Percentiles rank a stretch among this genome's conserved stretches.
Conservation (phyloP, 2,329 filamentous ascomycete genomes). For the Samsoniella hepiali region DNA sequence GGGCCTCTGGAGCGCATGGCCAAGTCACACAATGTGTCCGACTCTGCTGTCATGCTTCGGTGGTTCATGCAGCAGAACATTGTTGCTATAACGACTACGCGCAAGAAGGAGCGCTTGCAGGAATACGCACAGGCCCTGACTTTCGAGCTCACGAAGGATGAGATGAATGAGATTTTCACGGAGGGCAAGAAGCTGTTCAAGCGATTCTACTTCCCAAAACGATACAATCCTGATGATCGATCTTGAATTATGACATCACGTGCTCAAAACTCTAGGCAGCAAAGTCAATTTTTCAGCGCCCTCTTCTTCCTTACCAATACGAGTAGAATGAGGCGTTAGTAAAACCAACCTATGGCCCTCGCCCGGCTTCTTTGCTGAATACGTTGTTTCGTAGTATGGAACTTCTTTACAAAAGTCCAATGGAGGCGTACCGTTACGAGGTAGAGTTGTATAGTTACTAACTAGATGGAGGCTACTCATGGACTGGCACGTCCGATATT, state of each 20-base stretch:
- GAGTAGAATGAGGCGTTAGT: too few relatives aligned
- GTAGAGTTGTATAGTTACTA: too few relatives aligned
- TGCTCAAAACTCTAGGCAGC: not conserved
- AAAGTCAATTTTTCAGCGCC: not conserved
- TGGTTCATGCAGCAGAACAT: slow-evolving; percentile 12
- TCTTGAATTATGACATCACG: too few relatives aligned
- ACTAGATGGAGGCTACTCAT: too few relatives aligned
- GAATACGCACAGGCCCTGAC: slow-evolving; percentile 9
- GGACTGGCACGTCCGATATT: too few relatives aligned
- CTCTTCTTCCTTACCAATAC: too few relatives aligned
- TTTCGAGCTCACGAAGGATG: slow-evolving; percentile 4
- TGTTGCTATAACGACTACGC: slow-evolving; percentile 9
- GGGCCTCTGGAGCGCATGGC: slow-evolving; percentile 2
- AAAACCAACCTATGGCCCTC: too few relatives aligned
- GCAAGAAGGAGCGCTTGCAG: slow-evolving; percentile 8
- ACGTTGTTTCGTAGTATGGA: too few relatives aligned
- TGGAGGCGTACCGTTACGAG: too few relatives aligned
- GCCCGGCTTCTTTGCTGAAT: too few relatives aligned
- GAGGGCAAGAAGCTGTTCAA: slow-evolving; percentile 10
- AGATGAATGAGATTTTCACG: slow-evolving; percentile 10
- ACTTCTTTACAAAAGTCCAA: too few relatives aligned
- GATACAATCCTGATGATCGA: slow-evolving; percentile 3
- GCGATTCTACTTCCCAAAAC: slow-evolving; percentile 8
- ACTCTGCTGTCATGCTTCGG: slow-evolving; percentile 9
- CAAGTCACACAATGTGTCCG: slow-evolving; percentile 12